A percentile compares a stretch with the other conserved stretches of the same genome.
phyloP scores from a whole-genome alignment of 2,329 filamentous ascomycete genomes.

The Colletotrichum lindemuthianum region DNA sequence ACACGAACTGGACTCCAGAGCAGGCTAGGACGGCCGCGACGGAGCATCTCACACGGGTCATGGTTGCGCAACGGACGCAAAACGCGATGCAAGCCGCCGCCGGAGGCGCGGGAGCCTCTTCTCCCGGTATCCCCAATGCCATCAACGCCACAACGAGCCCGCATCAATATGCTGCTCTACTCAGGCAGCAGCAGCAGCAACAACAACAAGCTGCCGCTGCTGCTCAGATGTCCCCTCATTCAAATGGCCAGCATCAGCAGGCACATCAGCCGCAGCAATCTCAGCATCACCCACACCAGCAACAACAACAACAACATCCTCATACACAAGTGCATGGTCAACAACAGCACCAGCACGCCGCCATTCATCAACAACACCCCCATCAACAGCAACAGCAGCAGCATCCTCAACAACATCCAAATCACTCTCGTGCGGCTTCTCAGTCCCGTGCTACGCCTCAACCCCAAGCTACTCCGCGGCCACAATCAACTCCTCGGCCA shows the following conservation, averaged over 20 bases:
- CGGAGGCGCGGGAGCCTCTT: constrained; percentile 48
- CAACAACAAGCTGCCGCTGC: constrained; percentile 48
- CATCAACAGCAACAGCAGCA: constrained; percentile 16
- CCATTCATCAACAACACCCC: constrained; percentile 5
- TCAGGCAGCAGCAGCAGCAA: constrained; percentile 66
- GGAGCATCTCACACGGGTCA: constrained; percentile 58
- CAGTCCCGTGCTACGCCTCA: constrained; percentile 19
- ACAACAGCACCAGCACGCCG: constrained; percentile 26
- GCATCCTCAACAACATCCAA: constrained; percentile 21
- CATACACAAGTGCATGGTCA: constrained; percentile 30
- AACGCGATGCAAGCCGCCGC: constrained; percentile 66
- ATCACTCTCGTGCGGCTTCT: constrained; percentile 18
- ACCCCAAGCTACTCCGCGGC: constrained; percentile 28
- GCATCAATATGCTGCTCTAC: constrained; percentile 68
- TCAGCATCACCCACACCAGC: constrained; percentile 30
- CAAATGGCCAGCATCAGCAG: constrained; percentile 38
- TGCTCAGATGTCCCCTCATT: constrained; percentile 25
- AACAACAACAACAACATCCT: constrained; percentile 34
- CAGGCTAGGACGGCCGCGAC: constrained; percentile 62
- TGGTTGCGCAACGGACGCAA: constrained; percentile 59
- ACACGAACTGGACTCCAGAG: constrained; percentile 61
- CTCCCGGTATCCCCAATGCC: constrained; percentile 58
- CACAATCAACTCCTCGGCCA: constrained; percentile 22
- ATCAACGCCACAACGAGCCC: constrained; percentile 61
- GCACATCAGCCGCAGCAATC: constrained; percentile 31